These are phyloP conservation scores for Alternaria hordeiaustralica DNA, from an alignment of 2,329 filamentous ascomycete species.

Conservation along the genomic window DNA sequence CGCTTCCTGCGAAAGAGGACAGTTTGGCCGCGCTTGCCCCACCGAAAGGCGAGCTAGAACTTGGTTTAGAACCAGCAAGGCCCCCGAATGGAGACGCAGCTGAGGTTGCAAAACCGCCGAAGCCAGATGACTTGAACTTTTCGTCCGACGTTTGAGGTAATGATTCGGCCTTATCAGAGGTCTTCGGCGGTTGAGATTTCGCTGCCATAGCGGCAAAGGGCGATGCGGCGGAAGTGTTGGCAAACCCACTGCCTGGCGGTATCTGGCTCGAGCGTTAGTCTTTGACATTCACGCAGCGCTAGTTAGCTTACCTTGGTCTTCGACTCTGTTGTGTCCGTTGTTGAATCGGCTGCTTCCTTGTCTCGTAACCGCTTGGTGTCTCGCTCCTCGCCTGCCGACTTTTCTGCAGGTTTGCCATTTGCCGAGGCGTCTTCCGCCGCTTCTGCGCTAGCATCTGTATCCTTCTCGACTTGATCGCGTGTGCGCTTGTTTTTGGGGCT, in stretches of 20 bases:
- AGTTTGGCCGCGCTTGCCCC: slow-evolving; percentile 33
- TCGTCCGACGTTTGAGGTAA: slow-evolving; percentile 50
- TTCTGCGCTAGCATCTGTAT: slow-evolving; percentile 13
- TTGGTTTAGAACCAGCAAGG: slow-evolving; percentile 19
- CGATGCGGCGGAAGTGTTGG: slow-evolving; percentile 54
- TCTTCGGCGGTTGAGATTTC: slow-evolving; percentile 40
- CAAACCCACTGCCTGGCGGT: slow-evolving; percentile 51
- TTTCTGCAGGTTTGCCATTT: slow-evolving; percentile 22
- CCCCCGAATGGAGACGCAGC: slow-evolving; percentile 46
- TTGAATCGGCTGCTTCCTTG: slow-evolving; percentile 32
- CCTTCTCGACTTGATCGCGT: slow-evolving; percentile 41
- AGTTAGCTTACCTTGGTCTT: slow-evolving; percentile 31
- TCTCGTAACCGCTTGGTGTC: slow-evolving; percentile 47
- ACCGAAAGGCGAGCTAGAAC: slow-evolving; percentile 48
- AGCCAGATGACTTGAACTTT: slow-evolving; percentile 60
- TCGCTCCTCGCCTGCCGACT: slow-evolving; percentile 35
- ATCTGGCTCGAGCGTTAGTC: slow-evolving; percentile 32
- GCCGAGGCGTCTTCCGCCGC: slow-evolving; percentile 17
- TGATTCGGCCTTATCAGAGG: slow-evolving; percentile 22
- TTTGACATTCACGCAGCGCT: neutral
- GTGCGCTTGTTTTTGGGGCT: slow-evolving; percentile 60
- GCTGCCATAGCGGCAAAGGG: slow-evolving; percentile 56
- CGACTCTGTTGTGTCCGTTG: slow-evolving; percentile 22
- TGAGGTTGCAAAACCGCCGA: slow-evolving; percentile 52
- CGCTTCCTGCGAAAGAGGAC: slow-evolving; percentile 33